Percentiles rank a stretch among this genome's conserved stretches.
Evolutionary conservation across 2,329 filamentous ascomycete genomes (phyloP).

Genomic region (Pestalotiopsis fici): DNA sequence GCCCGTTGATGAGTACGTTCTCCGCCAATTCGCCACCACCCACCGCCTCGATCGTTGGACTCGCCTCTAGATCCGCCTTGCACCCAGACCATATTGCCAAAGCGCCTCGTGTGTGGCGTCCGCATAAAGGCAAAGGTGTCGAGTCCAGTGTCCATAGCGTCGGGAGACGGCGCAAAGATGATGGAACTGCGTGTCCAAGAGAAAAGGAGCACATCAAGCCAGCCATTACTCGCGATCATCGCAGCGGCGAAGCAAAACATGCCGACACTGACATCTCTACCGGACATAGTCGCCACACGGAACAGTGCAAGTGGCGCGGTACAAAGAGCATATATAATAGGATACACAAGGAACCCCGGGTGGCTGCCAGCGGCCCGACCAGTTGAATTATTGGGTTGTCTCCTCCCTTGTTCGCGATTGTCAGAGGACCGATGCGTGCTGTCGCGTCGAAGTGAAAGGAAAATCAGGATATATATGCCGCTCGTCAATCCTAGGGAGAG

Average conservation of each 20-base stretch:
- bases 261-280: conserved; percentile 46
- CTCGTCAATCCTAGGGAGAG: conserved; percentile 35
- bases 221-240: conserved; percentile 57
- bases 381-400: background rate
- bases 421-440: background rate
- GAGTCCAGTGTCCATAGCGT: background rate
- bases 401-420: background rate
- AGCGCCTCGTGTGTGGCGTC: conserved; percentile 19
- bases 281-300: conserved; percentile 64
- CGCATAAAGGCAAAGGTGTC: conserved; percentile 26
- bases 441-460: conserved; percentile 29
- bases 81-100: conserved; percentile 32
- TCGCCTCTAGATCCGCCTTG: conserved; percentile 19
- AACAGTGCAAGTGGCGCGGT: conserved; percentile 67
- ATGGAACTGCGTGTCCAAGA: conserved; percentile 24
- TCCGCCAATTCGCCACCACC: conserved; percentile 17
- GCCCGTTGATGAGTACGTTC: background rate
- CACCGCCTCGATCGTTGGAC: background rate
- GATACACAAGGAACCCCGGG: conserved; percentile 65
- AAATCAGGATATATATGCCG: conserved; percentile 36
- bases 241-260: conserved; percentile 62
- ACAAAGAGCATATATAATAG: conserved; percentile 68
- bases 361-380: conserved; percentile 28
- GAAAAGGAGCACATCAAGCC: conserved; percentile 55
- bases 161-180: conserved; percentile 4